Percentiles rank a stretch among this genome's conserved stretches.
Evolutionary conservation across 129 eudicot species (phyloP).

Genomic region (Flaveria linearis): DNA sequence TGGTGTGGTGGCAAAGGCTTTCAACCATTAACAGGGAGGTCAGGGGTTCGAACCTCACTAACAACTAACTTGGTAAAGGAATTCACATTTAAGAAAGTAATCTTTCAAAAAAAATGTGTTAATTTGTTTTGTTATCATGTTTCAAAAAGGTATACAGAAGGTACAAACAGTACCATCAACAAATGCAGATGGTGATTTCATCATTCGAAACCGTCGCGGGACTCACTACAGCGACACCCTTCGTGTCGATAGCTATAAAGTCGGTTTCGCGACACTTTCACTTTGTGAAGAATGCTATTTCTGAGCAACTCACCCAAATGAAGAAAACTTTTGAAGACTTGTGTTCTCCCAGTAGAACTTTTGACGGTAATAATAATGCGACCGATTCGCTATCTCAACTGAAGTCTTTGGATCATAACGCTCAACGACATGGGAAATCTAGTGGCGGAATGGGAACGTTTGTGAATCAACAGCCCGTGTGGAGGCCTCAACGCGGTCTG

Average conservation of each 20-base stretch:
- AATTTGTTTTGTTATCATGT: neutral
- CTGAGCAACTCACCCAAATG: constrained; percentile 60
- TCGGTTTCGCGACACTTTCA: constrained; percentile 70
- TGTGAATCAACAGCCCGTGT: constrained; percentile 64
- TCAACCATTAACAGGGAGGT: no score
- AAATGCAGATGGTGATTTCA: constrained; percentile 77
- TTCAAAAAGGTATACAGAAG: constrained; percentile 64
- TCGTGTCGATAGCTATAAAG: constrained; percentile 60
- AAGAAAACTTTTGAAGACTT: constrained; percentile 53
- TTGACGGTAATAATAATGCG: constrained; percentile 26
- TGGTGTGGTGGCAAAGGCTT: no score
- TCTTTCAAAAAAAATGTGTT: no score
- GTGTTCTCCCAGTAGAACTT: constrained; percentile 47
- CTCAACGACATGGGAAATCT: constrained; percentile 44
- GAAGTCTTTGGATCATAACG: constrained; percentile 48
- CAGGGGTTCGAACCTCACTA: no score
- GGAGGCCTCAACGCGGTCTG: constrained; percentile 96
- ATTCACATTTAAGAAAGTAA: no score
- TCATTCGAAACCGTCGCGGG: constrained; percentile 88
- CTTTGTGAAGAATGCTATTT: constrained; percentile 62
- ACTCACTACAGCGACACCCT: constrained; percentile 74
- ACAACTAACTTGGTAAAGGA: no score
- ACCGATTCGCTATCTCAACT: constrained; percentile 39
- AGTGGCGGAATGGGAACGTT: constrained; percentile 38
- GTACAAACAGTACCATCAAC: constrained; percentile 84